Conservation (phyloP, 106 monocot genomes). For the Allium fistulosum region DNA sequence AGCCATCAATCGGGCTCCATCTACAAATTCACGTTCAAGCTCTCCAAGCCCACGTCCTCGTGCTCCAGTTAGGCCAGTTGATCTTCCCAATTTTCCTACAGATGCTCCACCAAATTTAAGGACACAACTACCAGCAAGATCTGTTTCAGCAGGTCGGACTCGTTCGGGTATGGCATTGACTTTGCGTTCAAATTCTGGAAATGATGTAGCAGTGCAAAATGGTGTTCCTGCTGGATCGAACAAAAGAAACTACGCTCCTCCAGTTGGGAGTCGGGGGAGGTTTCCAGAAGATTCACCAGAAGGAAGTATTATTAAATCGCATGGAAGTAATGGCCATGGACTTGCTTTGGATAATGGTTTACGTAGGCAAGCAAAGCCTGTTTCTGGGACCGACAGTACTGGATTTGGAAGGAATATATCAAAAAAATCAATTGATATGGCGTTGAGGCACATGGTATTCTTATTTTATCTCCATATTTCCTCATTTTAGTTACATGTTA, state of each 20-base stretch:
- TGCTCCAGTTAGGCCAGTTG: constrained; percentile 33
- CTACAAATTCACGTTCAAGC: constrained; percentile 43
- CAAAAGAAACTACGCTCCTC: constrained; percentile 38
- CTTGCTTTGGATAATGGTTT: constrained; percentile 16
- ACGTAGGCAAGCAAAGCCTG: constrained; percentile 26
- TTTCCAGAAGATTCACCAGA: constrained; percentile 48
- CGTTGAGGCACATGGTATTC: constrained; percentile 91
- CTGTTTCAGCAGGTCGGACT: constrained; percentile 62
- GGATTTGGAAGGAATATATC: constrained; percentile 94
- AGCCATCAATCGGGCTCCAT: constrained; percentile 30
- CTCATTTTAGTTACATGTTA: too few species aligned
- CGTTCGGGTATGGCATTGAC: constrained; percentile 61
- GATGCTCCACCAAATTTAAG: constrained; percentile 83
- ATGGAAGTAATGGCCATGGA: constrained; percentile 35
- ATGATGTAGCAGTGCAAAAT: constrained; percentile 27
- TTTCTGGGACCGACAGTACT: constrained; percentile 39
- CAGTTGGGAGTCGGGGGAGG: constrained; percentile 36
- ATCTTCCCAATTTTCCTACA: constrained; percentile 58
- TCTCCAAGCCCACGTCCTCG: constrained; percentile 59
- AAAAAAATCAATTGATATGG: constrained; percentile 95
- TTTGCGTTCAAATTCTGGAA: constrained; percentile 25
- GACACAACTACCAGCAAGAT: constrained; percentile 65
- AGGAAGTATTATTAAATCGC: constrained; percentile 17
- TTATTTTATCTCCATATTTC: not conserved
- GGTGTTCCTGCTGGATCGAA: constrained; percentile 10